Base-by-base conservation (phyloP, 2,329 filamentous ascomycete species). In the Sclerotinia sclerotiorum region DNA sequence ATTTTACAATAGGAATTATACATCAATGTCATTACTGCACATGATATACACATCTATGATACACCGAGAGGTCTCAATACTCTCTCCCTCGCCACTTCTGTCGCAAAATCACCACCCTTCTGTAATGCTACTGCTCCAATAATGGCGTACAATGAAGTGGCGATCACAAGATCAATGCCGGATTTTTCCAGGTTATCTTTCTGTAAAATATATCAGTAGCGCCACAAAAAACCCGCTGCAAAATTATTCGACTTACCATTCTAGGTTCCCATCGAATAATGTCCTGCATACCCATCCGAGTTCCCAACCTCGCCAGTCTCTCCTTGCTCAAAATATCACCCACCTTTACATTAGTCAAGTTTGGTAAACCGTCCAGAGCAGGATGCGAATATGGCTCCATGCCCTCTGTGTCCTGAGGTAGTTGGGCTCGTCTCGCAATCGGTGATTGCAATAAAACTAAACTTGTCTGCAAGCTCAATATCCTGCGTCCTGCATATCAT, bases 201-300 rank as follows among this genome's bases (percentile, higher is more conserved):
- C 85, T 89, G 70, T 21, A 55, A 6, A 57, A 49, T 42, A 70
- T n/a, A 46, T 67, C 27, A 67, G 65, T 32, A 55, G 79, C 65
- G 77, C 73, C 55, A 42, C 35, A 19, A 51, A 46, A 11, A 15
- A 58, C 64, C 55, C 5, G 3, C 32, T 3, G 64, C 70, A 65
- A 21, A 65, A 58, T n/a, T 35, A 46, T 52, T 0, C 42, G 52
- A 44, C 42, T 65, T 82, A 97, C 93, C 82, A 90, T 85, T 81
- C 86, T 88, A 39, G 95, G 95, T 79, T 91, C 92, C 95, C 95
- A 98, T 80, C 95, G 85, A 73, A 97, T 81, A 32, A 97, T 92
- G 51, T 87, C 84, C 69, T 87, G 80, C 76, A 99, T 77, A 0
- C 92, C 91, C 69, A 92, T 89, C 39, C 87, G 84, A 51, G 85